These are phyloP conservation scores for Microbotryum scabiosae DNA, from an alignment of 1,284 basidiomycete genomes.

Conservation along the genomic window DNA sequence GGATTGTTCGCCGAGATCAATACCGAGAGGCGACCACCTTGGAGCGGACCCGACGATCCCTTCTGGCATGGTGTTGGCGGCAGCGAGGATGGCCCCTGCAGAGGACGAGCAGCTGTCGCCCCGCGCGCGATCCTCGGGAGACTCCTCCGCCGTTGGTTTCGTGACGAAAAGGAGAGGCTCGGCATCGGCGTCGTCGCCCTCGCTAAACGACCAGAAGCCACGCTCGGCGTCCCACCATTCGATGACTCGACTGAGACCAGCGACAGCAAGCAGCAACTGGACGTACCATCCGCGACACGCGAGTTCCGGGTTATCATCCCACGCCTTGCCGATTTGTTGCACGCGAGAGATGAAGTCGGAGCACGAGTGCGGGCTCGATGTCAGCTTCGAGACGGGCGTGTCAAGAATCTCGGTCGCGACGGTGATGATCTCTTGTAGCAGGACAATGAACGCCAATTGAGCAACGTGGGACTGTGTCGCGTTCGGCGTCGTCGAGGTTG, in stretches of 20 bases:
- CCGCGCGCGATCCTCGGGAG: conserved; percentile 11
- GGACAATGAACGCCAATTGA: conserved; percentile 72
- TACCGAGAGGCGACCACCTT: conserved; percentile 23
- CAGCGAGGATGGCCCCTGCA: neutral
- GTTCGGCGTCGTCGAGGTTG: neutral
- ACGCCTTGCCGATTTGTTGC: conserved; percentile 81
- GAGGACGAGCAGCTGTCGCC: conserved; percentile 18
- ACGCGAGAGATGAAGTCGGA: conserved; percentile 79
- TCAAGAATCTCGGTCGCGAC: conserved; percentile 93
- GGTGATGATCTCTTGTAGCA: conserved; percentile 83
- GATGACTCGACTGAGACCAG: conserved; percentile 87
- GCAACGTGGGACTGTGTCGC: conserved; percentile 17
- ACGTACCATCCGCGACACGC: conserved; percentile 98
- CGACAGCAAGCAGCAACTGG: conserved; percentile 90
- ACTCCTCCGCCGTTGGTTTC: conserved; percentile 44
- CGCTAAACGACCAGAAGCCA: conserved; percentile 98
- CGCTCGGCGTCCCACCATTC: conserved; percentile 99
- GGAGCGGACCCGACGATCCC: neutral
- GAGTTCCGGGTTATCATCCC: conserved; percentile 98
- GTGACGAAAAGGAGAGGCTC: conserved; percentile 83
- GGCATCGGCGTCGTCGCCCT: conserved; percentile 61
- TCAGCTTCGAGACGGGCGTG: conserved; percentile 76
- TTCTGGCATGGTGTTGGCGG: conserved; percentile 1
- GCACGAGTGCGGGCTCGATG: conserved; percentile 73
- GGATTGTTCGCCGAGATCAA: conserved; percentile 14